Evolutionary conservation across 345 rosid species (phyloP).

Genomic region (Theobroma cacao): DNA sequence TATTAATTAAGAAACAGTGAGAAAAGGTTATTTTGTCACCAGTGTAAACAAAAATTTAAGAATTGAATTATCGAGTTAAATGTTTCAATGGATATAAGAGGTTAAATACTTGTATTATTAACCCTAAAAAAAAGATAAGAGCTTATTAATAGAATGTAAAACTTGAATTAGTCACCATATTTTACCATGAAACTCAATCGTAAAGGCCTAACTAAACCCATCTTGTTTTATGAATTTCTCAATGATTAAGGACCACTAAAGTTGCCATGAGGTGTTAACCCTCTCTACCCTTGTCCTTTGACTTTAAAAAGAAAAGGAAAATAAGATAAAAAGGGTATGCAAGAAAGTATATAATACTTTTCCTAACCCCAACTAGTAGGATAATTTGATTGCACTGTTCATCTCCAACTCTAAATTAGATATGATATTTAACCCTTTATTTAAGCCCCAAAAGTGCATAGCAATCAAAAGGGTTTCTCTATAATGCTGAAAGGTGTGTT

Average conservation of each 20-base stretch:
- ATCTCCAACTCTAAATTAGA: neutral
- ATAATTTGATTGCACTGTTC: neutral
- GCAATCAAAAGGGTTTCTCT: neutral
- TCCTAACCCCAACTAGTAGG: neutral
- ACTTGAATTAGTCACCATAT: too few relatives aligned
- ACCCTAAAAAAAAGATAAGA: too few relatives aligned
- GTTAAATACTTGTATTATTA: too few relatives aligned
- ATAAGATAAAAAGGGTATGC: neutral
- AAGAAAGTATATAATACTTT: neutral
- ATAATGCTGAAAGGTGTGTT: too few relatives aligned
- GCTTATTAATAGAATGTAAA: too few relatives aligned
- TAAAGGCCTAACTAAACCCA: neutral
- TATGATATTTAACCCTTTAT: neutral
- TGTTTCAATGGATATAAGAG: too few relatives aligned
- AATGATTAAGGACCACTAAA: neutral
- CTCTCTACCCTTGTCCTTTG: neutral
- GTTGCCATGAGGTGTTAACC: neutral
- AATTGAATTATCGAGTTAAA: too few relatives aligned
- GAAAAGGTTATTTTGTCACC: too few relatives aligned
- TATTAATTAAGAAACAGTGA: too few relatives aligned
- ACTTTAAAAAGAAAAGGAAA: neutral
- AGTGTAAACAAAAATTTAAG: too few relatives aligned
- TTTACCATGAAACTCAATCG: neutral
- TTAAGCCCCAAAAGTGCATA: neutral
- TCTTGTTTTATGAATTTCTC: neutral